phyloP scores from a whole-genome alignment of 208 protist species.

The Balamuthia mandrillaris region DNA sequence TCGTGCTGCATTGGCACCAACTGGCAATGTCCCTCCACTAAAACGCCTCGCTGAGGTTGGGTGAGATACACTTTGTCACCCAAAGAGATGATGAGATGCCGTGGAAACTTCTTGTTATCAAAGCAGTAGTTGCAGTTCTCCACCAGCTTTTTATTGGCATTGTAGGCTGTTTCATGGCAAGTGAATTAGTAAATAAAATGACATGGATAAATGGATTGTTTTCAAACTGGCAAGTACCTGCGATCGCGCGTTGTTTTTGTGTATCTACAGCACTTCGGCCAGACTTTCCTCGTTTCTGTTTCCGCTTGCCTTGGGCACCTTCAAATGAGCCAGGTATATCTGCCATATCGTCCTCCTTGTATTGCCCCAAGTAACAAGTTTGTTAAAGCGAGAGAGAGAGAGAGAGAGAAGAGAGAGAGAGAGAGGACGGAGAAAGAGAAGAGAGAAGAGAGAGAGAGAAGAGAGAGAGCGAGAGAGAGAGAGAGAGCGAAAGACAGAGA shows the following conservation, averaged over 20 bases:
- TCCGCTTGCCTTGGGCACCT: neutral
- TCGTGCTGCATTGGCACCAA: too few relatives aligned
- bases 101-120: neutral
- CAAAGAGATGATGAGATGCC: slow-evolving; percentile 33
- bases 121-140: slow-evolving; percentile 39
- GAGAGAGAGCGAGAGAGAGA: neutral
- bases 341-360: neutral
- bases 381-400: neutral
- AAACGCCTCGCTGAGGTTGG: neutral
- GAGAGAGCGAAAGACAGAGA: neutral
- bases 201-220: neutral
- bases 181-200: neutral
- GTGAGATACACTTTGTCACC: neutral
- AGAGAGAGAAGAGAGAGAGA: neutral
- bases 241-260: neutral
- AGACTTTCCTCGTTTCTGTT: neutral
- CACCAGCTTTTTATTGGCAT: neutral
- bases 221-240: neutral
- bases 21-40: neutral
- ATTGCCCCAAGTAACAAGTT: neutral
- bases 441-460: neutral
- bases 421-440: neutral
- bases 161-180: neutral
- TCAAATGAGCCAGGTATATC: neutral
- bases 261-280: neutral